Percentiles rank a stretch among this genome's conserved stretches.
phyloP scores from a whole-genome alignment of 768 basidiomycete species.

The Psilocybe cubensis region DNA sequence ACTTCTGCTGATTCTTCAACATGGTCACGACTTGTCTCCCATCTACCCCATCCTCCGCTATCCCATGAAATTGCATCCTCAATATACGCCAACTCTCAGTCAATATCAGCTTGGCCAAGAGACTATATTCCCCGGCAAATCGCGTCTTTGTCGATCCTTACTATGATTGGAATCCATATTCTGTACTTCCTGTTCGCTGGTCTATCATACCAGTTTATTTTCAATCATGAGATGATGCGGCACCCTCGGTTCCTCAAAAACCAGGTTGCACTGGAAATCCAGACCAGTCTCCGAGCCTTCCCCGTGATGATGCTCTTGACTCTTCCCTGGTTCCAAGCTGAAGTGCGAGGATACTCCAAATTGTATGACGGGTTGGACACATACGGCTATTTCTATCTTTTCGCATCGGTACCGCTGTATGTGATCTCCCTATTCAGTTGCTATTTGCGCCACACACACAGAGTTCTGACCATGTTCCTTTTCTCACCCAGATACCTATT shows the following conservation, averaged over 20 bases:
- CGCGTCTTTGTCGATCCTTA: slow-evolving; percentile 70
- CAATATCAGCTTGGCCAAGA: slow-evolving; percentile 79
- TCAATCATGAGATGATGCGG: slow-evolving; percentile 94
- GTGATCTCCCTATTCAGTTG: slow-evolving; percentile 30
- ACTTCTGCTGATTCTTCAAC: slow-evolving; percentile 37
- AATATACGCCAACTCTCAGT: slow-evolving; percentile 27
- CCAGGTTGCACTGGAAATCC: slow-evolving; percentile 84
- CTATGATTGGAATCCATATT: slow-evolving; percentile 77
- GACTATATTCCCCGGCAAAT: slow-evolving; percentile 82
- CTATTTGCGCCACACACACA: not conserved
- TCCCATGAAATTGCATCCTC: slow-evolving; percentile 37
- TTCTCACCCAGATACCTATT: slow-evolving; percentile 28
- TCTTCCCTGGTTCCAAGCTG: slow-evolving; percentile 92
- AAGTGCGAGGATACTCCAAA: slow-evolving; percentile 83
- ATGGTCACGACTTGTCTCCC: slow-evolving; percentile 58
- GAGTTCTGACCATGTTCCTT: slow-evolving; percentile 15
- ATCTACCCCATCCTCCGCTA: slow-evolving; percentile 61
- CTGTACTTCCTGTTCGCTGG: slow-evolving; percentile 92
- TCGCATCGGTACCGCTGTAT: slow-evolving; percentile 71
- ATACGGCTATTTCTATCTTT: slow-evolving; percentile 76
- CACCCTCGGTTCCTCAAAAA: slow-evolving; percentile 94
- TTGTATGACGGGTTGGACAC: slow-evolving; percentile 81
- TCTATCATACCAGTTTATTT: slow-evolving; percentile 82
- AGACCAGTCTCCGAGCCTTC: slow-evolving; percentile 72
- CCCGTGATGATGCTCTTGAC: slow-evolving; percentile 84